Evolutionary conservation across 805 yeast species (phyloP), one percentile per base, ranked within the genome.

Genomic region (Lachancea meyersii): DNA sequence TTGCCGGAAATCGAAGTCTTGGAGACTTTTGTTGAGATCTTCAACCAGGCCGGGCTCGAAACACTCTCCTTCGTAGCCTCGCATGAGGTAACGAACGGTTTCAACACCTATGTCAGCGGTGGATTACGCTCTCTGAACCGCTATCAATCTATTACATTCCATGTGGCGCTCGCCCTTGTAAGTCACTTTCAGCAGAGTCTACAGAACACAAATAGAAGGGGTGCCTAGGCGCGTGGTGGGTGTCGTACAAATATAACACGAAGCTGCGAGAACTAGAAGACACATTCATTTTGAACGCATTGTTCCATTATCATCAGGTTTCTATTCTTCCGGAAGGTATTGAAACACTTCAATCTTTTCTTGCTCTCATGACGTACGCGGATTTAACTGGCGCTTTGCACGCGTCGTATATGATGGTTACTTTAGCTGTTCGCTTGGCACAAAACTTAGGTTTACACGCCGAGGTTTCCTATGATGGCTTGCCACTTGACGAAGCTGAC

Each of bases 371-470:
- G 8, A 34, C 38, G 3, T 48, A 38, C 38, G 24, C 43, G 1
- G 43, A 43, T 11, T 20, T 43, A 5, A 28, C 44, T 1, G 51
- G 51, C 1, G 32, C 45, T 16, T 35, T 43, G 10, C 41, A 46
- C 4, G 43, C 47, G 4, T 33, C 40, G 3, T 43, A 43, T 5
- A 32, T 48, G 32, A 46, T 48, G 42, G 46, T 46, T 18, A 42
- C 51, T 6, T 26, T 46, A n/a, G 49, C 49, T 14, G 35, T 46
- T n/a, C 44, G 51, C 33, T 40, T 48, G n/a, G 48, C 48, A 11
- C 51, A 48, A 31, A 46, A 48, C 31, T 23, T 46, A 24, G 51
- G 51, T 5, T 31, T 48, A 8, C 51, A 48, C 21, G 45, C 51
- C 26, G 49, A 48, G 28, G 32, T 32, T 10, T 40, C 47, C 22